Conservation (phyloP, 768 basidiomycete species). For the Suillus clintonianus region DNA sequence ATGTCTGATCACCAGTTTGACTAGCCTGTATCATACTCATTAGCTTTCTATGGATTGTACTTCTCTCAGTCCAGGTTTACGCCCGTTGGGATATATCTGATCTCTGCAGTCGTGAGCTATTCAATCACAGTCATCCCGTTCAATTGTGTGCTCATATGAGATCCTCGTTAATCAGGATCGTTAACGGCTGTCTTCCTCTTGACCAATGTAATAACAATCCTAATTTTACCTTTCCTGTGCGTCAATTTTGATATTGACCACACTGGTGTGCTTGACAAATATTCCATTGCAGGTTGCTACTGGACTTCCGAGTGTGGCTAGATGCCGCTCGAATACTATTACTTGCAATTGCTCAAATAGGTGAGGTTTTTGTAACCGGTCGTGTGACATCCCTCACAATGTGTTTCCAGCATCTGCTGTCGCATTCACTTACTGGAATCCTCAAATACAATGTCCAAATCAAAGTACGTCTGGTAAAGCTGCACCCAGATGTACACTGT, state of each 20-base stretch:
- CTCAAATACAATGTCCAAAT: constrained; percentile 44
- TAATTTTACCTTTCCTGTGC: constrained; percentile 46
- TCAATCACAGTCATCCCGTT: neutral
- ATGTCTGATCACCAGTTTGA: neutral
- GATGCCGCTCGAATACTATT: constrained; percentile 53
- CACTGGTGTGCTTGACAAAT: constrained; percentile 1
- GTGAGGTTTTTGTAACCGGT: constrained; percentile 30
- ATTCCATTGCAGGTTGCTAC: constrained; percentile 38
- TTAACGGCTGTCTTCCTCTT: constrained; percentile 48
- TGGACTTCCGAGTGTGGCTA: constrained; percentile 52
- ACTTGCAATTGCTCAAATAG: constrained; percentile 46
- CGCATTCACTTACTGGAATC: constrained; percentile 44
- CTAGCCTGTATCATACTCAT: constrained; percentile 45
- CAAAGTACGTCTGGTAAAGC: constrained; percentile 35
- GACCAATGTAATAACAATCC: constrained; percentile 38
- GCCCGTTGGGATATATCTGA: constrained; percentile 49
- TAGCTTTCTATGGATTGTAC: constrained; percentile 49
- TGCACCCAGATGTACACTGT: neutral
- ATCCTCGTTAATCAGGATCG: constrained; percentile 34
- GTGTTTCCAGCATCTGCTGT: constrained; percentile 40
- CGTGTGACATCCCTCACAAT: neutral
- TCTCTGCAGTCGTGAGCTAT: constrained; percentile 45
- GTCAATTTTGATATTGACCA: constrained; percentile 18
- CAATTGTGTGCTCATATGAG: neutral
- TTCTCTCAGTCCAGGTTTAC: constrained; percentile 49